A percentile compares a stretch with the other conserved stretches of the same genome.
Conservation (phyloP, 441 rosid species). For the Macaranga tanarius region DNA sequence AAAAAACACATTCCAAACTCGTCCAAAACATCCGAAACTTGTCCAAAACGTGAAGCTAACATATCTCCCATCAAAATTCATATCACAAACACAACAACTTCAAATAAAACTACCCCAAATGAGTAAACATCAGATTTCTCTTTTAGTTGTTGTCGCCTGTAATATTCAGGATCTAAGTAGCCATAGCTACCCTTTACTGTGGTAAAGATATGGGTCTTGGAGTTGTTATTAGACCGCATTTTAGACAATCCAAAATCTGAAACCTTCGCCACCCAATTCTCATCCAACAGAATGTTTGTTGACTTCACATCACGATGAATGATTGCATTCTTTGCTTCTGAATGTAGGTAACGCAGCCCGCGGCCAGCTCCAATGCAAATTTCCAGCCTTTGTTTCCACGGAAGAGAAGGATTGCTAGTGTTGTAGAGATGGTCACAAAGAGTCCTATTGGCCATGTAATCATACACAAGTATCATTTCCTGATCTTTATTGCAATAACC, state of each 20-base stretch:
- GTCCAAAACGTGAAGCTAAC: no score
- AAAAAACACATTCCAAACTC: no score
- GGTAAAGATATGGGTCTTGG: neutral
- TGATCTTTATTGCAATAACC: neutral
- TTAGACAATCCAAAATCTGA: no score
- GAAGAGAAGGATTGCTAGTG: neutral
- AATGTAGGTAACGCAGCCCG: slow-evolving; percentile 26
- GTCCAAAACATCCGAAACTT: no score
- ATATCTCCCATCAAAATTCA: no score
- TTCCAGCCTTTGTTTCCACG: slow-evolving; percentile 20
- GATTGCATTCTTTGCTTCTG: neutral
- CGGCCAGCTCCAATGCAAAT: slow-evolving; percentile 24
- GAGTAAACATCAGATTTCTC: no score
- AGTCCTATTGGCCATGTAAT: neutral
- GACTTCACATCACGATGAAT: slow-evolving; percentile 30
- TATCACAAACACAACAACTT: no score
- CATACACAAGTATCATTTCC: neutral
- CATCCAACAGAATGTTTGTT: slow-evolving; percentile 20
- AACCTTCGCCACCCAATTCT: no score
- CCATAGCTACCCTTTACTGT: slow-evolving; percentile 28
- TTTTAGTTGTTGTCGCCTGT: neutral
- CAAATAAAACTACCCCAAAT: no score
- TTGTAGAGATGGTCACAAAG: slow-evolving; percentile 6
- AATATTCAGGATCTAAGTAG: neutral
- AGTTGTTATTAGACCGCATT: no score